Evolutionary conservation across 2,329 filamentous ascomycete species (phyloP).

Genomic region (Hypoxylon sp.): DNA sequence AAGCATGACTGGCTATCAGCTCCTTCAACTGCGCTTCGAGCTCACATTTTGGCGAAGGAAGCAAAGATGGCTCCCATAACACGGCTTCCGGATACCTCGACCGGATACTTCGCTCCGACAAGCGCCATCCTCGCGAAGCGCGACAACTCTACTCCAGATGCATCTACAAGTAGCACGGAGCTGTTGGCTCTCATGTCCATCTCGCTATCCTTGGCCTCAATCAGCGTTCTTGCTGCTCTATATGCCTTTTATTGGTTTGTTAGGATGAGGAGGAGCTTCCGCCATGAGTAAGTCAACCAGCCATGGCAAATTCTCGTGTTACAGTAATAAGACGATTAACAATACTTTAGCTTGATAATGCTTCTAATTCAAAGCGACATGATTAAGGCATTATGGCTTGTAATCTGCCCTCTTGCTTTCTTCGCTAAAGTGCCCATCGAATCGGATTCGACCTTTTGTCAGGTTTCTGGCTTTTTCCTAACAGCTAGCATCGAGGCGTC

Average conservation of each 20-base stretch:
- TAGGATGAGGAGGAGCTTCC: slow-evolving; percentile 80
- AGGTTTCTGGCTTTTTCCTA: slow-evolving; percentile 77
- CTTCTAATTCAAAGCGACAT: slow-evolving; percentile 80
- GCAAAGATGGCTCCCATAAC: slow-evolving; percentile 47
- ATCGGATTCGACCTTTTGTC: slow-evolving; percentile 72
- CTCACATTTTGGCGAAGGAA: slow-evolving; percentile 27
- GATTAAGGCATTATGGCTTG: slow-evolving; percentile 77
- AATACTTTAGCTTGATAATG: slow-evolving; percentile 74
- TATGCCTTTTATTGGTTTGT: slow-evolving; percentile 79
- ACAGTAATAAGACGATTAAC: slow-evolving; percentile 24
- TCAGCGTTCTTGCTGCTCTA: slow-evolving; percentile 71
- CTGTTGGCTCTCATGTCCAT: slow-evolving; percentile 56
- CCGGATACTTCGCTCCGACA: slow-evolving; percentile 24
- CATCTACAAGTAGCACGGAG: slow-evolving; percentile 31
- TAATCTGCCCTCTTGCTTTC: slow-evolving; percentile 74
- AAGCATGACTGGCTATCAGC: slow-evolving; percentile 36
- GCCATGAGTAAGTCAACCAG: slow-evolving; percentile 73
- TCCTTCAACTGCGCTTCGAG: slow-evolving; percentile 28
- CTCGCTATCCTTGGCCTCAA: slow-evolving; percentile 60
- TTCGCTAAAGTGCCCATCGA: slow-evolving; percentile 66
- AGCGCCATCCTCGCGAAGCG: slow-evolving; percentile 36
- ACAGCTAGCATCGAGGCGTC: slow-evolving; percentile 76
- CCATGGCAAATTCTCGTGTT: neutral
- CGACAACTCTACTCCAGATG: neutral
- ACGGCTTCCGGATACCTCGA: slow-evolving; percentile 12